Percentiles rank a stretch among this genome's conserved stretches.
phyloP scores from a whole-genome alignment of 1,284 basidiomycete species.

The Chalciporus sp. region DNA sequence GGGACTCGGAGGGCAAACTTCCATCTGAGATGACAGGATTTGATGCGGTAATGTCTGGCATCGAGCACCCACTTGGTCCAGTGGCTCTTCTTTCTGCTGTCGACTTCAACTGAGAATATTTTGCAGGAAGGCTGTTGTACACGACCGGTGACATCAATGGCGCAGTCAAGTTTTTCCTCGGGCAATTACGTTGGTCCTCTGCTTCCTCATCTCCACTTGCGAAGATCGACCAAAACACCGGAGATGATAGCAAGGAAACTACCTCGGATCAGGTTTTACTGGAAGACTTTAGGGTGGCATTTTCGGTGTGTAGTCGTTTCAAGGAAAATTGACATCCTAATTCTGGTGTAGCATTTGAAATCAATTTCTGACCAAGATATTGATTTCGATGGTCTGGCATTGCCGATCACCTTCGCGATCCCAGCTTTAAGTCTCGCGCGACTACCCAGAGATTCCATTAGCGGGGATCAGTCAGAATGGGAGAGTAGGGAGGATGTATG shows the following conservation, averaged over 20 bases:
- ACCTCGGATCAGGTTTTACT: conserved; percentile 64
- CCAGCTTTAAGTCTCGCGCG: conserved; percentile 55
- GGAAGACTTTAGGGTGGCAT: conserved; percentile 80
- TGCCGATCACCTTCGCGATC: conserved; percentile 63
- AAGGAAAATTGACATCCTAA: conserved; percentile 4
- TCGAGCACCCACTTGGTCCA: conserved; percentile 76
- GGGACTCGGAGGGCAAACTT: conserved; percentile 63
- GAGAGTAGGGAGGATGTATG: conserved; percentile 63
- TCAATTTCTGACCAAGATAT: conserved; percentile 49
- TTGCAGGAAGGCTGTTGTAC: conserved; percentile 69
- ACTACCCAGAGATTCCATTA: conserved; percentile 49
- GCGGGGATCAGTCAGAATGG: conserved; percentile 55
- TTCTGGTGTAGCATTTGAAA: conserved; percentile 60
- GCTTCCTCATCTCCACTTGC: conserved; percentile 19
- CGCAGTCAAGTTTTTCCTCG: conserved; percentile 70
- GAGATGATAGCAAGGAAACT: conserved; percentile 25
- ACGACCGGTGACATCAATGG: conserved; percentile 72
- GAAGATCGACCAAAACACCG: conserved; percentile 22
- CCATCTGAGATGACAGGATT: conserved; percentile 47
- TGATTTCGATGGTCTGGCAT: conserved; percentile 44
- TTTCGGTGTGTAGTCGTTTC: conserved; percentile 50
- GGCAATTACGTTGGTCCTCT: conserved; percentile 45
- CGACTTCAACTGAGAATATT: neutral
- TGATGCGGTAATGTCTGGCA: conserved; percentile 65
- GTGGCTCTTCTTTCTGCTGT: conserved; percentile 2